Evolutionary conservation across 106 monocot genomes (phyloP), one percentile per base, ranked within the genome.

Genomic region (Acorus calamus): DNA sequence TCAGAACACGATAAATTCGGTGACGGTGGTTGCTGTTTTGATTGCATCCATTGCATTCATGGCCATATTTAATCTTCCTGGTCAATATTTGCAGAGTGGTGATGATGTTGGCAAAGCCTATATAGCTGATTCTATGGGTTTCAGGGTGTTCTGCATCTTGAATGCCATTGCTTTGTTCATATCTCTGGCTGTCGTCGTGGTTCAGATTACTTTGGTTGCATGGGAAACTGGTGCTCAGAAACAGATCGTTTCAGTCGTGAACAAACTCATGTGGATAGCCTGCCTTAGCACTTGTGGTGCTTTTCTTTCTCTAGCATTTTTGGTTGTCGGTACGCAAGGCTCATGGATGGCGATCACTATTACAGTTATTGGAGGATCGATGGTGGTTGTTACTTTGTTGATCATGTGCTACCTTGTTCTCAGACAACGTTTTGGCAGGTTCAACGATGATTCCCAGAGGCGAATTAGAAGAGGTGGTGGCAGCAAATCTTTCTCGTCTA

Each of bases 211-310:
- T 46, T 72, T 96, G 59, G 94, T 96, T 56, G 94, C 90, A 6
- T 96, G 94, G 94, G 94, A 90, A 59, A 87, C 94, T 11, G 84
- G 84, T 46, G 94, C 94, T 12, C 94, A 96, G 64, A 84, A 90
- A 65, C 77, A 66, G 51, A 68, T 96, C 4, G 89, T 96, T 14
- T 66, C 81, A 4, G 72, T 96, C 13, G 80, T 96, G 56, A 96
- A 96, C 67, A 96, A 96, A 80, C 84, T 96, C 52, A 87, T 96
- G 94, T 96, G 94, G 94, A 56, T 69, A 0, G 94, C 94, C 4
- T 96, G 94, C 57, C 60, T 85, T 2, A 90, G 94, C 63, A 96
- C 87, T 5, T 81, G 84, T 7, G 84, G 78, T 1, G 90, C 94
- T 43, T 96, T 90, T 64, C 68, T 96, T 41, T 77, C 89, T 5